Evolutionary conservation across 2,329 filamentous ascomycete genomes (phyloP), one percentile per base, ranked within the genome.

Genomic region (Immersiporthe knoxdaviesiana): DNA sequence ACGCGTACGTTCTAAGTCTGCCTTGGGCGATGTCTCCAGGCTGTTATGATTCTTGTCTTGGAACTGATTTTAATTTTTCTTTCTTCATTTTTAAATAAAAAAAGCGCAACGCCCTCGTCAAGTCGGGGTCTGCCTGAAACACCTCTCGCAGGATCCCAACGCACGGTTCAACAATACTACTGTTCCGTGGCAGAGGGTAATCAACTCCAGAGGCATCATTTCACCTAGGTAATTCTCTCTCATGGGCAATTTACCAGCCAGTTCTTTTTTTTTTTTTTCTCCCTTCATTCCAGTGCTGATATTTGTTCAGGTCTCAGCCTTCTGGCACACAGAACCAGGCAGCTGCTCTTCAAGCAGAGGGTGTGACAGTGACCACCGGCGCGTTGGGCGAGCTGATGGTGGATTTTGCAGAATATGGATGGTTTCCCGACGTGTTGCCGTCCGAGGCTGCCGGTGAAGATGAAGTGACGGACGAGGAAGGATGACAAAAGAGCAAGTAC

Each of bases 161-260:
- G 73, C 77, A 67, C 84, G 80, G 68, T 97, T 91, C 81, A 91
- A 97, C 78, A 84, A 86, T 70, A 84, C 83, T 32, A 97, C 91
- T 73, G 95, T 98, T 3, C 95, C 95, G 0, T 98, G 95, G 95
- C 95, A 98, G 82, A 85, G 96, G 69, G 92, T 98, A 70, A 91
- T 98, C 77, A 97, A 95, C 78, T 83, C 92, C 18, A 95, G 92
- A 79, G 94, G 95, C 30, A 84, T 88, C 70, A 97, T 98, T 73
- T 97, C 94, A 59, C 92, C 92, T 10, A 88, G 94, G 93, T 95
- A 63, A 27, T 73, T 35, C 4, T 4, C 35, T 35, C 14, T 30
- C 10, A 18, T 65, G 5, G 30, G 18, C 11, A 21, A 47, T 39
- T 18, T 14, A 41, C 5, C 27, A 18, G 63, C 27, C 39, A n/a